These are phyloP conservation scores for Didymella lethalis DNA, from an alignment of 2,329 filamentous ascomycete genomes.

Conservation along the genomic window DNA sequence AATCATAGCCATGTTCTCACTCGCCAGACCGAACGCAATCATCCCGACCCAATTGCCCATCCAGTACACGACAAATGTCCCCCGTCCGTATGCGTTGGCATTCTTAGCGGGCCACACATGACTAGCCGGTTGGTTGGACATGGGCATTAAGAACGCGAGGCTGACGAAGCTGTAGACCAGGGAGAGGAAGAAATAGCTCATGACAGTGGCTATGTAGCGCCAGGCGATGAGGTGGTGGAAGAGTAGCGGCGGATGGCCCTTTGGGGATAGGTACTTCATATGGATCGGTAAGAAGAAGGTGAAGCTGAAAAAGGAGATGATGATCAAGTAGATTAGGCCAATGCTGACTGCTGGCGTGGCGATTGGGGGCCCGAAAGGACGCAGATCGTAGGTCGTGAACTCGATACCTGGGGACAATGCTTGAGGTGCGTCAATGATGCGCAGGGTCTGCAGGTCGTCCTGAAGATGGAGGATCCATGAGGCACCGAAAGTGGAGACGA, in stretches of 20 bases:
- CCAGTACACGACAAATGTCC: constrained; percentile 69
- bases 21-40: constrained; percentile 68
- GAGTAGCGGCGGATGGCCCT: constrained; percentile 65
- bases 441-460: constrained; percentile 29
- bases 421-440: constrained; percentile 59
- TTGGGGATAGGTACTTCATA: constrained; percentile 63
- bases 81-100: constrained; percentile 63
- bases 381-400: constrained; percentile 64
- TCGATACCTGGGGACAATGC: constrained; percentile 64
- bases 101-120: constrained; percentile 56
- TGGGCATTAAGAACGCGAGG: constrained; percentile 69
- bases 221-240: constrained; percentile 66
- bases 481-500: constrained; percentile 59
- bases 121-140: constrained; percentile 56
- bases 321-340: constrained; percentile 72
- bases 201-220: constrained; percentile 64
- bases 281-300: constrained; percentile 71
- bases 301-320: constrained; percentile 71
- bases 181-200: constrained; percentile 67
- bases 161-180: constrained; percentile 69
- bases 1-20: constrained; percentile 71
- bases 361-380: constrained; percentile 64
- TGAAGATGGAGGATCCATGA: constrained; percentile 46
- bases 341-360: constrained; percentile 67
- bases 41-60: constrained; percentile 70